Conservation (phyloP, 2,329 filamentous ascomycete genomes). For the Tolypocladium pustulatum region DNA sequence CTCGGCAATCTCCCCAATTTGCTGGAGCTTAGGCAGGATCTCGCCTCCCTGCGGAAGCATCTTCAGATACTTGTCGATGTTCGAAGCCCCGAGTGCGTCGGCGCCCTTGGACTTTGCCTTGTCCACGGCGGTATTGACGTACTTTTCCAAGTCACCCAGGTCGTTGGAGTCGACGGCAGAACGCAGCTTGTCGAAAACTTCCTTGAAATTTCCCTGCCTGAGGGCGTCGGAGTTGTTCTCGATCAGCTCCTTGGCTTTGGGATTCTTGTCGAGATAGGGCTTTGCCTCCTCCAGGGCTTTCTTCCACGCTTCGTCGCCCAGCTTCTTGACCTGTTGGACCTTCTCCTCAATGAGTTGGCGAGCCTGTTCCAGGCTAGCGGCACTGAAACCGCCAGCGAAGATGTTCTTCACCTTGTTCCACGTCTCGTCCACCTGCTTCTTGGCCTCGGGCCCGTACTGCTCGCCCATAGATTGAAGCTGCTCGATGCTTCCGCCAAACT, state of each 20-base stretch:
- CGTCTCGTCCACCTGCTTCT: neutral
- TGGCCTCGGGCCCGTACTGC: neutral
- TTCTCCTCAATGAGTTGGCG: neutral
- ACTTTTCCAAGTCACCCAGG: constrained; percentile 29
- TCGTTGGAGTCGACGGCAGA: constrained; percentile 52
- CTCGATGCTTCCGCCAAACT: neutral
- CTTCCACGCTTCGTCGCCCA: neutral
- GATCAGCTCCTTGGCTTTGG: neutral
- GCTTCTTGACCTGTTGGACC: neutral
- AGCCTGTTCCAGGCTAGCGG: neutral
- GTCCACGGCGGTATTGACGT: constrained; percentile 19
- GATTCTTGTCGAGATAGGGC: neutral
- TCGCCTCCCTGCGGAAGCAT: constrained; percentile 54
- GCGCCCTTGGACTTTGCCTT: constrained; percentile 33
- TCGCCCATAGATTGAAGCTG: neutral
- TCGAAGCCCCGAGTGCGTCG: constrained; percentile 21
- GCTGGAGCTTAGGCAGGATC: constrained; percentile 54
- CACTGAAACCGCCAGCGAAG: neutral
- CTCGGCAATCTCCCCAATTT: constrained; percentile 53
- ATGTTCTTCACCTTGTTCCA: neutral
- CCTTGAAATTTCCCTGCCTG: constrained; percentile 54
- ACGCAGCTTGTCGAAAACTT: constrained; percentile 54
- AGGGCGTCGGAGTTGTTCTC: constrained; percentile 57
- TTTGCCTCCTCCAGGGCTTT: neutral
- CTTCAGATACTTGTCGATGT: constrained; percentile 53